Base-by-base conservation (phyloP, 2,329 filamentous ascomycete species). In the Monilinia fructicola region DNA sequence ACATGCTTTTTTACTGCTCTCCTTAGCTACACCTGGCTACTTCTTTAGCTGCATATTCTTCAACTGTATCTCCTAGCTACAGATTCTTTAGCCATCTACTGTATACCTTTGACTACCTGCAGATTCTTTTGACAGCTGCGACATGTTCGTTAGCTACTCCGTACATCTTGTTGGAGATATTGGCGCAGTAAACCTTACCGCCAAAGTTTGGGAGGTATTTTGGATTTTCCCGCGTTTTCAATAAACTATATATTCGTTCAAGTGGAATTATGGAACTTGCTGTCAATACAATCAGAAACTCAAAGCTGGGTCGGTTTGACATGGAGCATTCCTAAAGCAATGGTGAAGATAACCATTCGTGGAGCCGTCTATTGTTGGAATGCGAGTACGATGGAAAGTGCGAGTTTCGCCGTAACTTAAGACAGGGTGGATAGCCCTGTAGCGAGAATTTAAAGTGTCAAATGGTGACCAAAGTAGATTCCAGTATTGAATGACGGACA, bases 251-350 rank as follows among this genome's bases (percentile, higher is more conserved):
- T 11, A 44, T 58, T 4, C 54, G 7, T 38, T 21, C 6, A 26
- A 44, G 10, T 21, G 9, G 21, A 11, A n/a, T 28, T 60, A 10
- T 26, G 21, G 12, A 26, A 50, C 4, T 28, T 52, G n/a, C 48
- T 16, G 48, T 23, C n/a, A 52, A 18, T 58, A 21, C 23, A 9
- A 38, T 38, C 10, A 14, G 38, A 38, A 23, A 50, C 44, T 60
- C 56, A 38, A 60, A 60, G 42, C 46, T 59, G 56, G 23, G 42
- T 48, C 21, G 38, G 28, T 50, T 60, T 48, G 21, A 26, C 16
- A 11, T 60, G 21, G 18, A 48, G 56, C 7, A 23, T 48, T 35
- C 21, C 7, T 38, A 18, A 31, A 31, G 26, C 12, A 50, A 50
- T 26, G 14, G 4, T n/a, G 5, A 38, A 35, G 6, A 38, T 26